Base-by-base conservation (phyloP, 2,329 filamentous ascomycete genomes). In the Nemania sp. region DNA sequence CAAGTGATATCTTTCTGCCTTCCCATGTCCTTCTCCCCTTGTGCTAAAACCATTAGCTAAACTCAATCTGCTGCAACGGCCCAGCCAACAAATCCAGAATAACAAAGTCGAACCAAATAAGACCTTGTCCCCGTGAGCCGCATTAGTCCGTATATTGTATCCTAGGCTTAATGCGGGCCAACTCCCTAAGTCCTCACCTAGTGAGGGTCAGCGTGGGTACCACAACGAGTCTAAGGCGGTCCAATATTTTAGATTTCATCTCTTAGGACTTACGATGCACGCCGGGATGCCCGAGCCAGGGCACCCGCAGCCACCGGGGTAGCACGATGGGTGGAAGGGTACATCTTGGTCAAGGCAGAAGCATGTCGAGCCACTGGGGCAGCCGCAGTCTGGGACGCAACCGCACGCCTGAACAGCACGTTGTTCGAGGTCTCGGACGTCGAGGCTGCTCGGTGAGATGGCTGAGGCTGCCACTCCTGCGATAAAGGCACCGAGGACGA, bases 261-360 rank as follows among this genome's bases (percentile, higher is more conserved):
- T 20, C 10, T 45, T 18, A 45, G 35, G 3, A 45, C 41, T 45
- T 45, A 45, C 41, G 41, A 45, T 45, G 41, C 41, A 45, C n/a
- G 41, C 41, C 15, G 41, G 41, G 41, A n/a, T 5, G 15, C 18
- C 15, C 13, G 15, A n/a, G 15, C 41, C 41, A 18, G 41, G 18
- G 15, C 41, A 45, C 4, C 41, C 41, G 7, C 41, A 45, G 2
- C 7, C 7, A n/a, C 18, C 18, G n/a, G 41, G 41, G 41, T n/a
- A 45, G 41, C 41, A 45, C 41, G 41, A n/a, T 45, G 41, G 41
- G 41, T 45, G 41, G 41, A n/a, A 45, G 41, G 41, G 41, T 3
- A 20, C 41, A 45, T 45, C 18, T 20, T n/a, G 41, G n/a, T n/a
- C 18, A 18, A 45, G 15, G 15, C 41, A 45, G 41, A n/a, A 45